Evolutionary conservation across 1,284 basidiomycete species (phyloP), one percentile per base, ranked within the genome.

Genomic region (Irpex sp.): DNA sequence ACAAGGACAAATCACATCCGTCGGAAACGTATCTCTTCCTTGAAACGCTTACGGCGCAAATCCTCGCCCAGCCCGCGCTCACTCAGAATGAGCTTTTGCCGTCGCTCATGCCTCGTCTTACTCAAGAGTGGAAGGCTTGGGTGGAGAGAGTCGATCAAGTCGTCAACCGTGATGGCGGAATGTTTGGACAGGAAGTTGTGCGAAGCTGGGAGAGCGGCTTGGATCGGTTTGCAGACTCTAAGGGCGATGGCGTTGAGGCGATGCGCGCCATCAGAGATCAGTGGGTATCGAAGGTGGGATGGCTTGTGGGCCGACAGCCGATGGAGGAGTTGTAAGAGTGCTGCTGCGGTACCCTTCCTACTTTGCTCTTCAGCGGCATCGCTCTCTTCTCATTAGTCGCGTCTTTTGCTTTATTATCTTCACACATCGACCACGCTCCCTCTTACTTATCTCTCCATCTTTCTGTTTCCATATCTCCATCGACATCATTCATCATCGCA

Each of bases 121-220:
- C 79, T 8, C 80, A 85, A 54, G 91, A 93, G 72, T 93, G 92
- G 92, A 81, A 77, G 58, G 85, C 84, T 11, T 93, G 91, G 91
- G 79, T 91, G n/a, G 79, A 84, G 52, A 81, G 81, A 54, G 79
- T 93, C 36, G 88, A 92, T 68, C 77, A 84, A 17, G 75, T 83
- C 8, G 88, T 91, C 2, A 92, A 93, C 70, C 78, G 76, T n/a
- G 79, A 89, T 66, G 88, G 85, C 5, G 85, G 89, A 4, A 92
- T 93, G 91, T 92, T 92, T 72, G 85, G 89, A 5, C 81, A 80
- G 57, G 89, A 92, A 64, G 82, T 81, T 11, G 89, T 88, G 31
- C 75, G 79, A 62, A 77, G 76, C 5, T 93, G 91, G 92, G 85
- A 86, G 67, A 81, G 84, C 55, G 82, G 78, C 2, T 71, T 93